Base-by-base conservation (phyloP, 2,329 filamentous ascomycete species). In the Apiospora arundinis region DNA sequence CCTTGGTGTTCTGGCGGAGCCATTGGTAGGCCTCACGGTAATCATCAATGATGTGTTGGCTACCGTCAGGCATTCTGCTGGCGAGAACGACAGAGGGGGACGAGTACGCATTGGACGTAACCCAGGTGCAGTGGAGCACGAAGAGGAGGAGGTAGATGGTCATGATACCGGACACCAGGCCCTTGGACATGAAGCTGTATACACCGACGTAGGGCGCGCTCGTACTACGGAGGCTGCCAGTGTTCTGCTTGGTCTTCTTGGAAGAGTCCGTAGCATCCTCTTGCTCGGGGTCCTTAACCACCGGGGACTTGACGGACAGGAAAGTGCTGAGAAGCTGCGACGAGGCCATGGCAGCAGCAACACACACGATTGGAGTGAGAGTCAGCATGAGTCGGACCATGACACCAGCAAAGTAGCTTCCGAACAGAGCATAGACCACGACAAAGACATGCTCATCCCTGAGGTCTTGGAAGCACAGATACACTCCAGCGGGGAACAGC, bases 321-420 rank as follows among this genome's bases (percentile, higher is more conserved):
- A 96, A 99, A 18, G 91, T 93, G 81, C 98, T 95, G 68, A 99
- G 87, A 70, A 99, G 92, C 76, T 93, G 90, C 23, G 96, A 98
- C 56, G 95, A 85, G 21, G 94, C 94, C 78, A 99, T 90, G 63
- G 95, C 96, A 70, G 95, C 94, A 56, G 96, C 92, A 75, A 98
- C 94, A 82, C 96, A 99, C 68, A 99, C 96, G 75, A 99, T 92
- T 1, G 96, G 96, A 1, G 96, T 99, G 76, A 99, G 86, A 0
- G 96, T 99, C 74, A 99, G 90, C 96, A 99, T 99, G 78, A 99
- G 87, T 84, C 96, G 95, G 73, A 99, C 96, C 96, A 99, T 99
- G 84, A 99, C 97, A 81, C 96, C 96, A 32, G 97, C 94, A 79
- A 99, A 99, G 87, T 99, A 99, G 84, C 94, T 98, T 75, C 94